A percentile compares a stretch with the other conserved stretches of the same genome.
Conservation (phyloP, 1,284 basidiomycete genomes). For the Cutaneotrichosporon cutaneum region DNA sequence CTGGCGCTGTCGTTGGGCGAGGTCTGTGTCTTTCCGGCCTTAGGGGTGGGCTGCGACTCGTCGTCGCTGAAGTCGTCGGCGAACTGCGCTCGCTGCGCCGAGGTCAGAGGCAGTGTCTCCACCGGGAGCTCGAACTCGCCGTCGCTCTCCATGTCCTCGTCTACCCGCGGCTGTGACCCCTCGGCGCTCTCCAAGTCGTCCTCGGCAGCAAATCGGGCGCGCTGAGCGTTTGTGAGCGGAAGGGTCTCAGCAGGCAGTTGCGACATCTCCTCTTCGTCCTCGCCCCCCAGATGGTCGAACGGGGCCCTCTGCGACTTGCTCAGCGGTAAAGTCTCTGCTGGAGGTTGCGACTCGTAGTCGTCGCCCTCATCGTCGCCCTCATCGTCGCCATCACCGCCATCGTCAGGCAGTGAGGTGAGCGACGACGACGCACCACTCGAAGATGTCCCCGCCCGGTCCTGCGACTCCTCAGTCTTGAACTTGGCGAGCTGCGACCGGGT, state of each 20-base stretch:
- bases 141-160: background rate
- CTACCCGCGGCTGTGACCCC: background rate
- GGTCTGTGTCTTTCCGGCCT: too few species aligned
- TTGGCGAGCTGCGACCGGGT: background rate
- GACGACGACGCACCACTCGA: background rate
- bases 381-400: background rate
- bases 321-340: background rate
- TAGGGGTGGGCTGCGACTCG: background rate
- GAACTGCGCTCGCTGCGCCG: background rate
- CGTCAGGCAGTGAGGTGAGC: background rate
- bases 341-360: background rate
- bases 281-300: background rate
- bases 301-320: background rate
- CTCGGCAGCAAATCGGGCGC: background rate
- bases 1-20: too few species aligned
- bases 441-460: background rate
- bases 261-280: background rate
- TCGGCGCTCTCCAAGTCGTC: background rate
- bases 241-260: background rate
- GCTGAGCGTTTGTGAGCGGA: background rate
- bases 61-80: background rate
- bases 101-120: background rate
- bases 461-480: background rate
- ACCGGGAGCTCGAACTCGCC: background rate
- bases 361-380: background rate